Conservation (phyloP, 352 stramenopile species). For the Phytopythium helicoides region DNA sequence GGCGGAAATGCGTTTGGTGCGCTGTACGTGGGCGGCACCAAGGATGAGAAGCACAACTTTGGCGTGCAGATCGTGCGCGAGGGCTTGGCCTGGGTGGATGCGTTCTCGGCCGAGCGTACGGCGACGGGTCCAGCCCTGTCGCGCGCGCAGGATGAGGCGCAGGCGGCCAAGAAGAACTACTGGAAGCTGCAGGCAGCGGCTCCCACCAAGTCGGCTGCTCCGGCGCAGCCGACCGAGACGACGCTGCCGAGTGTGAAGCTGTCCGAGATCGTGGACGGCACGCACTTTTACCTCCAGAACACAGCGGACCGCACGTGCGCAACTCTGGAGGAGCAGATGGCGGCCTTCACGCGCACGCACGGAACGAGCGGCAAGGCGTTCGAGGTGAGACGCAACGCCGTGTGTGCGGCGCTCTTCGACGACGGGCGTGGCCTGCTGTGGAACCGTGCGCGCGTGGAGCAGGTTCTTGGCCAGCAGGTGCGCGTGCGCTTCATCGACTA, state of each 20-base stretch:
- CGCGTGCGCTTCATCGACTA: constrained; percentile 96
- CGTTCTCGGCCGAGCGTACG: constrained; percentile 92
- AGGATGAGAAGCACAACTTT: constrained; percentile 86
- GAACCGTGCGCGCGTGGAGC: constrained; percentile 94
- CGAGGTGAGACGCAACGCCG: constrained; percentile 87
- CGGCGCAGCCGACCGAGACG: constrained; percentile 36
- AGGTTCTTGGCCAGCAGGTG: constrained; percentile 42
- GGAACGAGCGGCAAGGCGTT: constrained; percentile 88
- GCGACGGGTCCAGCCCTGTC: constrained; percentile 68
- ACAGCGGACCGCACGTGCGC: constrained; percentile 83
- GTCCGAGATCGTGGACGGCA: constrained; percentile 93
- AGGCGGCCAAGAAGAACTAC: constrained; percentile 93
- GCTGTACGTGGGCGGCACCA: constrained; percentile 64
- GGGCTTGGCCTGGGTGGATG: constrained; percentile 92
- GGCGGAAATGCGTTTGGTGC: constrained; percentile 90
- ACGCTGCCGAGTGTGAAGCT: constrained; percentile 80
- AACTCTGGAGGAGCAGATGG: constrained; percentile 93
- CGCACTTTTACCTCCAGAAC: constrained; percentile 94
- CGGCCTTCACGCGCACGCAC: constrained; percentile 88
- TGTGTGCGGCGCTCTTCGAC: constrained; percentile 95
- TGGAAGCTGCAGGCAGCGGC: constrained; percentile 81
- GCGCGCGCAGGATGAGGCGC: constrained; percentile 84
- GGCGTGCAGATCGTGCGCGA: constrained; percentile 90
- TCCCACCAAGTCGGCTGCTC: constrained; percentile 26
- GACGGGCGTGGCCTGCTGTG: constrained; percentile 91